Evolutionary conservation across 208 protist genomes (phyloP), one percentile per base, ranked within the genome.

Genomic region (Wallacemonas rigidus): DNA sequence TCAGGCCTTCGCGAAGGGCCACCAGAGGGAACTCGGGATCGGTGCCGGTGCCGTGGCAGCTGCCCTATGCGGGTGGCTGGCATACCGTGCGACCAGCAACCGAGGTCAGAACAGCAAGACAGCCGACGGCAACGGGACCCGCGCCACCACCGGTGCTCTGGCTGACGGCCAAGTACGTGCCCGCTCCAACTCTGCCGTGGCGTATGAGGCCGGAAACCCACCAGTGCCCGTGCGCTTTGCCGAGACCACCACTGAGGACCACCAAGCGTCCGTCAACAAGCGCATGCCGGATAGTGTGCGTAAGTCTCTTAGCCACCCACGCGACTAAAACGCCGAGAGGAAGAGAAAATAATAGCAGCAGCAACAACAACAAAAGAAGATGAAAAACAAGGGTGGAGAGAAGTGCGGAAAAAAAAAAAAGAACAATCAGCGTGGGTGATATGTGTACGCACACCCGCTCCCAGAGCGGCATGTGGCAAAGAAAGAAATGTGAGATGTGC

Each of bases 201-300:
- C 68, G 4, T 54, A 72, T 40, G 68, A 72, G 54, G 45, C 68
- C 6, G 68, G 45, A 35, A 50, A 63, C 40, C 68, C 68, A 7
- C 50, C 50, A 14, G 68, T 72, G 54, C 68, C 68, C 2, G 68
- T 72, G 17, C 68, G 68, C 43, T 72, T 63, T 26, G 15, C 51
- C 0, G 60, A 65, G 40, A 41, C 53, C 4, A 61, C 56, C 7
- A 7, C 3, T 6, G 68, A 72, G 50, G 68, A 72, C 26, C 45
- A 54, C 51, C 38, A 72, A 39, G 5, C 53, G 41, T 72, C 68
- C 36, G 63, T 72, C 68, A 72, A 61, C 55, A 72, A 72, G 56
- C 68, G 68, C 15, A 72, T 72, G 68, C 68, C 68, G 9, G 68
- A 72, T 36, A 72, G 68, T 54, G 68, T 72, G 53, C 68, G 68